Evolutionary conservation across 1,284 basidiomycete genomes (phyloP), one percentile per base, ranked within the genome.

Genomic region (Trametes hirsuta): DNA sequence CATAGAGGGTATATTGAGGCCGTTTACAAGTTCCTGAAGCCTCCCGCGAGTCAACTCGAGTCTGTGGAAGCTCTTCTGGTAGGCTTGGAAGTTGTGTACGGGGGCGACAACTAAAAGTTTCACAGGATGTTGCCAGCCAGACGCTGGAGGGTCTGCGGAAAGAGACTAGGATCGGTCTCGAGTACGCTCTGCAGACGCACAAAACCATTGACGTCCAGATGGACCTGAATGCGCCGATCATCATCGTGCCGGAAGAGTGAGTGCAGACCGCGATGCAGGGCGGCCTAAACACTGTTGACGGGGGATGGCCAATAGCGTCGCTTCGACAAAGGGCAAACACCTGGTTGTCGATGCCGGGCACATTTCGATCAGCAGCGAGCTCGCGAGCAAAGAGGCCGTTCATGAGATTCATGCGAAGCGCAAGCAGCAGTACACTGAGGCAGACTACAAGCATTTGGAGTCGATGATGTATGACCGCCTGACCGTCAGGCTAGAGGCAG

Each of bases 381-480:
- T 98, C 1, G 97, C 90, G 2, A 87, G 94, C 70, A 94, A 98
- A 77, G 82, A 85, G 25, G 86, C 89, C 2, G 82, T 98, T 53
- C 84, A 90, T 48, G 87, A 89, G 40, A 86, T 99, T 35, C 88
- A 94, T 44, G 81, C 87, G 61, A 98, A 98, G 75, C 89, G 93
- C 59, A 90, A 92, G 50, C 86, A 91, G 70, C 82, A 92, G 69
- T 98, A 98, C 74, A 90, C 81, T 34, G 93, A 95, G 21, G 93
- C 93, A 53, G 97, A 99, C 73, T 97, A 94, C 74, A 83, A 82
- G 64, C 85, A 88, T 63, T 82, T 99, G 30, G 95, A 99, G 75
- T 90, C 91, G 3, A 80, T 99, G 60, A 98, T 99, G 95, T 99
- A 99, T 72, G 97, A 99, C 77, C 93, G 91, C 68, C 83, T 98